phyloP scores from a whole-genome alignment of 78 protist species.

The Chrysochromulina tobinii region DNA sequence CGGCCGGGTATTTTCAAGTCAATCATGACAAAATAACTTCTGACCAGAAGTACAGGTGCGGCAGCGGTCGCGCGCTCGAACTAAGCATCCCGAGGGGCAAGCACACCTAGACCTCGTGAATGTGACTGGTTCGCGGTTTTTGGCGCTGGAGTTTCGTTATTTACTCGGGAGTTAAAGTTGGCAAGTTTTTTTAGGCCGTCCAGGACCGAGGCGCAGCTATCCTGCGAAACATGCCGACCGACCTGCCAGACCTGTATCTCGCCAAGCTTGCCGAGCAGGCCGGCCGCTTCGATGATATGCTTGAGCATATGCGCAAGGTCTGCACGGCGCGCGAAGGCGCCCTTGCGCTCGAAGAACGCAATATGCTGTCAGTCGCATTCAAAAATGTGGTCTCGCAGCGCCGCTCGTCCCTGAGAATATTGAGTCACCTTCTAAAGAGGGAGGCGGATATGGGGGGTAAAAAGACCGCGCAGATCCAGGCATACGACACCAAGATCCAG shows the following conservation, averaged over 20 bases:
- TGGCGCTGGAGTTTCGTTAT: too few species aligned
- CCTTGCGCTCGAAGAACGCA: conserved; percentile 96
- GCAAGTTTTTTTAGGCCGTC: too few species aligned
- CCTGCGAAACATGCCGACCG: too few species aligned
- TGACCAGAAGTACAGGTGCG: too few species aligned
- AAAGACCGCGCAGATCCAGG: neutral
- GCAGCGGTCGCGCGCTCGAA: too few species aligned
- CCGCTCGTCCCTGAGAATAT: conserved; percentile 96
- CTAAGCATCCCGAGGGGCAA: too few species aligned
- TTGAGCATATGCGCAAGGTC: conserved; percentile 90
- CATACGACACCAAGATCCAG: conserved; percentile 4
- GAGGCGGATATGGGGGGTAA: neutral
- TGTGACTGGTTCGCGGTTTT: too few species aligned
- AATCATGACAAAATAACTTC: too few species aligned
- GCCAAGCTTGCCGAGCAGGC: conserved; percentile 95
- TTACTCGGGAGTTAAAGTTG: too few species aligned
- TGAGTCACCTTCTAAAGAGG: conserved; percentile 80
- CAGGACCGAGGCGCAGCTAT: too few species aligned
- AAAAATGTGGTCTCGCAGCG: conserved; percentile 98
- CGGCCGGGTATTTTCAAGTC: too few species aligned
- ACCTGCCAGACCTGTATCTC: conserved; percentile 62
- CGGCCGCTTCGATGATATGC: conserved; percentile 89
- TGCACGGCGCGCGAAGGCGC: conserved; percentile 64
- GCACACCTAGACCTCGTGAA: too few species aligned
- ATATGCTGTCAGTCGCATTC: conserved; percentile 98